Conservation (phyloP, 2,329 filamentous ascomycete genomes). For the Keithomyces neogunnii region DNA sequence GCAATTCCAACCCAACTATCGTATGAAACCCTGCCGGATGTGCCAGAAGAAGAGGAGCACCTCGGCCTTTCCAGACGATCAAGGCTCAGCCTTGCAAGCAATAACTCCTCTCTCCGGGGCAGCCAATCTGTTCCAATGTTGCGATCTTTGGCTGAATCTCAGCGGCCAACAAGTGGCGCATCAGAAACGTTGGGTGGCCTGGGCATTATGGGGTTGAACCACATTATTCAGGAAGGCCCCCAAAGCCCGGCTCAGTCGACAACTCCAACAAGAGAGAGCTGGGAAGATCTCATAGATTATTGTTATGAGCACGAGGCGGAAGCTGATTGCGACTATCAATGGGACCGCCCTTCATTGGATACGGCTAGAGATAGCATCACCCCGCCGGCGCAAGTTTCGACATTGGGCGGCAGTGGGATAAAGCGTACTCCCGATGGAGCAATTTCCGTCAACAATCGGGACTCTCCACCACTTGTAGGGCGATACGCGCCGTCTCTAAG, state of each 20-base stretch:
- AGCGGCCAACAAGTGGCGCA: constrained; percentile 37
- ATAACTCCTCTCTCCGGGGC: constrained; percentile 41
- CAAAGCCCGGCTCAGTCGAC: constrained; percentile 18
- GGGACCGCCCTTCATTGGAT: constrained; percentile 51
- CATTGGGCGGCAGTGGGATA: constrained; percentile 16
- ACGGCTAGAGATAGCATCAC: constrained; percentile 14
- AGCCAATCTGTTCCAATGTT: constrained; percentile 49
- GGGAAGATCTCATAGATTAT: constrained; percentile 65
- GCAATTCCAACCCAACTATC: constrained; percentile 14
- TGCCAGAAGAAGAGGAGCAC: constrained; percentile 56
- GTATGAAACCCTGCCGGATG: constrained; percentile 44
- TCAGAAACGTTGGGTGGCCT: constrained; percentile 44
- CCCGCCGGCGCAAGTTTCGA: constrained; percentile 15
- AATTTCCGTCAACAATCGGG: constrained; percentile 12
- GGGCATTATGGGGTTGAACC: constrained; percentile 25
- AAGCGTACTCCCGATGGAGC: constrained; percentile 9
- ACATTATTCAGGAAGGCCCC: neutral
- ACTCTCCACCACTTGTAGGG: constrained; percentile 15
- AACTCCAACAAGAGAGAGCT: constrained; percentile 34
- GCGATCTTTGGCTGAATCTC: constrained; percentile 31
- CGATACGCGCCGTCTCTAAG: constrained; percentile 41
- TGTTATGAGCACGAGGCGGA: constrained; percentile 62
- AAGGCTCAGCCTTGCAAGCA: constrained; percentile 37
- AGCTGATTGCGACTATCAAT: constrained; percentile 58
- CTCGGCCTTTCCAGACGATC: constrained; percentile 27